phyloP scores from a whole-genome alignment of 2,329 filamentous ascomycete genomes.

The Fusarium keratoplasticum region DNA sequence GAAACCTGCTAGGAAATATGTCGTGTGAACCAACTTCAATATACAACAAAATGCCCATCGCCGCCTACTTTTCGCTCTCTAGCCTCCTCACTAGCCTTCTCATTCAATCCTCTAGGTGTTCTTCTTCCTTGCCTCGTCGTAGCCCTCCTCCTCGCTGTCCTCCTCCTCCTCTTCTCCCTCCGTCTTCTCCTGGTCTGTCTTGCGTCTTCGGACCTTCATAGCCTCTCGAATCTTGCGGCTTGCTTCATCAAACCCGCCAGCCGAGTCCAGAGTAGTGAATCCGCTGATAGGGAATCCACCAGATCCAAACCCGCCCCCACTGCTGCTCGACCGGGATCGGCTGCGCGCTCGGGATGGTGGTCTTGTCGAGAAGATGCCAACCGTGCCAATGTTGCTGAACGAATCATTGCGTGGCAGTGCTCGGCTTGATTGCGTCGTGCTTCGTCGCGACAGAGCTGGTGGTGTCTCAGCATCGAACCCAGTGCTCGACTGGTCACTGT shows the following conservation, averaged over 20 bases:
- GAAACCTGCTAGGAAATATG: conserved; percentile 1
- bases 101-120: conserved; percentile 42
- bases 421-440: conserved; percentile 65
- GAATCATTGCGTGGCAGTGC: conserved; percentile 86
- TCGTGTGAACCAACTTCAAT: conserved; percentile 7
- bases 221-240: conserved; percentile 85
- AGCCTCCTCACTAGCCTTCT: not conserved
- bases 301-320: conserved; percentile 70
- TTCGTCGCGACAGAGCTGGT: conserved; percentile 57
- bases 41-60: conserved; percentile 30
- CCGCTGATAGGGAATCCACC: conserved; percentile 74
- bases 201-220: conserved; percentile 75
- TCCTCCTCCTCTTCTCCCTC: conserved; percentile 51
- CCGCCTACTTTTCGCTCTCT: not conserved
- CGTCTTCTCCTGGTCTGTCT: conserved; percentile 58
- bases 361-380: conserved; percentile 90
- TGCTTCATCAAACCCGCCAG: conserved; percentile 83
- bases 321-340: conserved; percentile 77
- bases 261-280: conserved; percentile 75
- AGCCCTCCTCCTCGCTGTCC: conserved; percentile 57
- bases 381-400: conserved; percentile 87
- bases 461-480: conserved; percentile 54
- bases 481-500: conserved; percentile 62
- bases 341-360: conserved; percentile 83
- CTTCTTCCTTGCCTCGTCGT: conserved; percentile 58